Conservation (phyloP, 78 protist genomes). For the Diacronema lutheri region DNA sequence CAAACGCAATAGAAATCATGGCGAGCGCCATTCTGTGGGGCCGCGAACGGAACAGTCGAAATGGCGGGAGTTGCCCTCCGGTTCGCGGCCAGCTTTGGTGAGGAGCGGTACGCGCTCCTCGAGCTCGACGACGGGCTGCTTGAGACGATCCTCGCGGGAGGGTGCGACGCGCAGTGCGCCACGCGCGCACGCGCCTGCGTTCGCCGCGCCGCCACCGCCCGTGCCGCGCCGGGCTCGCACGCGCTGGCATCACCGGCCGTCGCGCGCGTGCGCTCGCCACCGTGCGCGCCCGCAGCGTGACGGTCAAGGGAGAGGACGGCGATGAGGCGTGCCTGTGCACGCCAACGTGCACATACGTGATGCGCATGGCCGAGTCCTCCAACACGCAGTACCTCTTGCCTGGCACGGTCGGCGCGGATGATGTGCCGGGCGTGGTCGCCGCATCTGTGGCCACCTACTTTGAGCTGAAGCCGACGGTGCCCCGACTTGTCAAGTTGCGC, state of each 20-base stretch:
- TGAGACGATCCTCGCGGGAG: neutral
- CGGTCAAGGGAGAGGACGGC: neutral
- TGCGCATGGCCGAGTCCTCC: neutral
- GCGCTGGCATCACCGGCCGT: neutral
- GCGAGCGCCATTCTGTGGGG: too few relatives aligned
- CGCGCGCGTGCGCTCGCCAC: too few relatives aligned
- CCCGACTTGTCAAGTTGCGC: neutral
- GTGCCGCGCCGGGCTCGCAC: neutral
- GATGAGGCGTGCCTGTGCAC: neutral
- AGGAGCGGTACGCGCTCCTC: neutral
- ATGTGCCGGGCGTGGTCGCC: neutral
- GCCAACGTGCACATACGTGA: neutral
- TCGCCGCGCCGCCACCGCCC: neutral
- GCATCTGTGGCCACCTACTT: neutral
- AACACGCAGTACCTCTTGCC: neutral
- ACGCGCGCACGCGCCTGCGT: neutral
- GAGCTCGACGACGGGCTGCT: neutral
- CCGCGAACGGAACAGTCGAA: too few relatives aligned
- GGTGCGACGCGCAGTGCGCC: neutral
- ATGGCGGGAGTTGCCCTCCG: neutral
- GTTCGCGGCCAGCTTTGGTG: neutral
- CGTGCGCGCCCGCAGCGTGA: too few relatives aligned
- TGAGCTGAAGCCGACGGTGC: neutral
- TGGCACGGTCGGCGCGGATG: neutral
- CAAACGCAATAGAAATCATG: too few relatives aligned